Evolutionary conservation across 116 monocot species (phyloP), one percentile per base, ranked within the genome.

Genomic region (Zostera marina): DNA sequence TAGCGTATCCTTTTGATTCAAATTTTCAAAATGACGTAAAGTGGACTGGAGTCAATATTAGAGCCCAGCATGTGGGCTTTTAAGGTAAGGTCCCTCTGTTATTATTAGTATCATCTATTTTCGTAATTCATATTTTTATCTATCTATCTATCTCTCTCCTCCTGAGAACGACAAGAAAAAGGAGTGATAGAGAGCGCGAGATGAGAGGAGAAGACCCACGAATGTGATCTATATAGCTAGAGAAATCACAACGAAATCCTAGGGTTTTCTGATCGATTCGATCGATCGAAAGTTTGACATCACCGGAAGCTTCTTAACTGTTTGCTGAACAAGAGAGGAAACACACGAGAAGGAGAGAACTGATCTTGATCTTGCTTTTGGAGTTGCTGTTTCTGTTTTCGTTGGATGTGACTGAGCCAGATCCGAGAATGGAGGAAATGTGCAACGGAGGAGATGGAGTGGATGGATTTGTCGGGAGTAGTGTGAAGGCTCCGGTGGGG

Each of bases 381-480:
- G 11, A 6, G 38, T 56, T 38, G n/a, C 9, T 38, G 14, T 32
- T 32, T 56, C 15, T 11, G 32, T 38, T 41, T 56, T 56, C 11
- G 3, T 32, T 56, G 56, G 56, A 56, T 56, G 56, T 15, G 38
- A 56, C n/a, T 38, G 41, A 13, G 39, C 40, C 56, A 56, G 56
- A 56, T 56, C 56, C 40, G 32, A 38, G 38, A 38, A 56, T 56
- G 56, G 38, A 56, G 42, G 44, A 17, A 41, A 44, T 44, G 60
- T 42, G 60, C 44, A 44, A 20, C 44, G 12, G 44, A 12, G 60
- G 70, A n/a, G 80, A 54, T n/a, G 71, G 68, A 41, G 68, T 57
- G 59, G 73, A 63, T 5, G 67, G 56, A 44, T 9, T 46, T 8
- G 22, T 32, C 17, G 67, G 63, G 9, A 46, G 75, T 45, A 73